Evolutionary conservation across 1,284 basidiomycete species (phyloP).

Genomic region (Serendipita sp.): DNA sequence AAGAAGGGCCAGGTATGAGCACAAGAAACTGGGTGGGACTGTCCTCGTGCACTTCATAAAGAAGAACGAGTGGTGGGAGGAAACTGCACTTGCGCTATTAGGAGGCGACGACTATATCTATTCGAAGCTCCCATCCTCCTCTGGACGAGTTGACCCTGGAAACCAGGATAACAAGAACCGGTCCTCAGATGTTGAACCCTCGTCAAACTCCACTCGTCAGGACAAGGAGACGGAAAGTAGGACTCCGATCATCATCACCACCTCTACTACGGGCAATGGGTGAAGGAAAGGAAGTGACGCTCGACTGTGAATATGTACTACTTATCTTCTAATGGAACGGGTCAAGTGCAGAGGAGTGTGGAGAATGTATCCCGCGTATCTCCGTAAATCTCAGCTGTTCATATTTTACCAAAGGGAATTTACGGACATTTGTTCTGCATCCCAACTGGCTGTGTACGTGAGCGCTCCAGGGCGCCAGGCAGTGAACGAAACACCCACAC

Average conservation of each 20-base stretch:
- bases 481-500: neutral
- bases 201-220: neutral
- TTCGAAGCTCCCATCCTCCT: slow-evolving; percentile 24
- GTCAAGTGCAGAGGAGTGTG: neutral
- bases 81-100: slow-evolving; percentile 78
- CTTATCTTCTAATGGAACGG: neutral
- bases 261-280: neutral
- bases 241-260: neutral
- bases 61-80: slow-evolving; percentile 90
- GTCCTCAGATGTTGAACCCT: neutral
- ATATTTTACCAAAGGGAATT: neutral
- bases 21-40: slow-evolving; percentile 73
- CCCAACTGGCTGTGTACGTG: neutral
- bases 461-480: neutral
- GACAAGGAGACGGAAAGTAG: neutral
- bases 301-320: neutral
- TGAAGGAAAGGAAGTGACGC: neutral
- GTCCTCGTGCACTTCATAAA: slow-evolving; percentile 95
- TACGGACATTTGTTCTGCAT: neutral
- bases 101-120: slow-evolving; percentile 44
- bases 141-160: neutral
- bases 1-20: slow-evolving; percentile 47
- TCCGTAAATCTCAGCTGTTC: neutral
- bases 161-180: neutral
- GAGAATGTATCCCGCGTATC: neutral